These are phyloP conservation scores for Gastrolobium villosum DNA, from an alignment of 306 rosid genomes.

Conservation along the genomic window DNA sequence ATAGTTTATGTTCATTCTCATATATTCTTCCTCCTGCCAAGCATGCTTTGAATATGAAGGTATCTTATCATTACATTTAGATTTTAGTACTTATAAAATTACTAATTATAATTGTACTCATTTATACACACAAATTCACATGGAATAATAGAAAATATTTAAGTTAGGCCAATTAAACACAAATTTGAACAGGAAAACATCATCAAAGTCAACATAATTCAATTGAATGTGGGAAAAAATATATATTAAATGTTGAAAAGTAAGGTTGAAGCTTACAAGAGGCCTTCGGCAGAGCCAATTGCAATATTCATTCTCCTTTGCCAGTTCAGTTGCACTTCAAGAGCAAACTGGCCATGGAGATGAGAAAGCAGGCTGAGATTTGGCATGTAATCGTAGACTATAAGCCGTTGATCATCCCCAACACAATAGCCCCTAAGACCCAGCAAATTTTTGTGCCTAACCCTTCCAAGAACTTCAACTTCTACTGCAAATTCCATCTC, in stretches of 20 bases:
- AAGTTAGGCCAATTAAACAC: background rate
- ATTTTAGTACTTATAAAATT: too few species aligned
- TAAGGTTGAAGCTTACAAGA: slow-evolving; percentile 64
- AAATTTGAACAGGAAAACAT: background rate
- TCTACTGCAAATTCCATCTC: slow-evolving; percentile 98
- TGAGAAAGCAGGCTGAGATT: slow-evolving; percentile 93
- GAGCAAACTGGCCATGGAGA: slow-evolving; percentile 80
- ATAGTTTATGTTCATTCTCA: background rate
- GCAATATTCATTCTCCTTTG: slow-evolving; percentile 81
- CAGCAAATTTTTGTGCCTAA: slow-evolving; percentile 84
- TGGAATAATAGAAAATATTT: background rate
- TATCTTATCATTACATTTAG: too few species aligned
- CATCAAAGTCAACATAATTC: background rate
- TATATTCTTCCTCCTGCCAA: background rate
- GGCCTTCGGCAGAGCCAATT: slow-evolving; percentile 85
- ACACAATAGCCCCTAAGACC: slow-evolving; percentile 87
- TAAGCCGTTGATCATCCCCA: slow-evolving; percentile 82
- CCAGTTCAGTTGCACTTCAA: slow-evolving; percentile 77
- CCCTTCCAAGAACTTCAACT: slow-evolving; percentile 95
- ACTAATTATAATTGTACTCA: background rate
- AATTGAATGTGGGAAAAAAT: background rate
- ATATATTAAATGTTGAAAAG: background rate
- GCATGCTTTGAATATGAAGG: background rate
- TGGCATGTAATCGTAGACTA: slow-evolving; percentile 94
- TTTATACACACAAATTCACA: background rate